These are phyloP conservation scores for Candida nemodendra DNA, from an alignment of 805 yeast genomes.

Conservation along the genomic window DNA sequence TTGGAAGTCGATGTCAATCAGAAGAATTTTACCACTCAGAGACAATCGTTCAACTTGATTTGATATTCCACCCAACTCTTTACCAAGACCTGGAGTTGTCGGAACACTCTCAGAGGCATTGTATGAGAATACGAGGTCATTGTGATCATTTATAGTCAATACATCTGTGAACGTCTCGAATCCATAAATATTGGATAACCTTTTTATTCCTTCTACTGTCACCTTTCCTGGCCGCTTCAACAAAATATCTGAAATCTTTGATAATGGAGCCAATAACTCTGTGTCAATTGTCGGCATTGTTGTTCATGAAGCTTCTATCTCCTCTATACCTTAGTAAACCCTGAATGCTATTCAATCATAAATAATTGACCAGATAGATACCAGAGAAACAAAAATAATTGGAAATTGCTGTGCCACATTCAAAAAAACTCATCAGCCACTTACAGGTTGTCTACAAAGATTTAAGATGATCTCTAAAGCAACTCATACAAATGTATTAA, in stretches of 20 bases:
- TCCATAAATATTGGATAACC: conserved; percentile 36
- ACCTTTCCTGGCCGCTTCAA: conserved; percentile 37
- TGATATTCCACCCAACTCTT: neutral
- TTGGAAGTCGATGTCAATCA: conserved; percentile 38
- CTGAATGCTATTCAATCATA: neutral
- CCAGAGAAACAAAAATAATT: no score
- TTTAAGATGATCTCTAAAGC: no score
- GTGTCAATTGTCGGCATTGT: conserved; percentile 35
- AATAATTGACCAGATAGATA: no score
- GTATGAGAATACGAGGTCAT: conserved; percentile 30
- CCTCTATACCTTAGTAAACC: neutral
- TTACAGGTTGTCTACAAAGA: no score
- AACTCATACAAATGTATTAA: neutral
- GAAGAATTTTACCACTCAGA: conserved; percentile 34
- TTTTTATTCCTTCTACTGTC: conserved; percentile 32
- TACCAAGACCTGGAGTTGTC: conserved; percentile 16
- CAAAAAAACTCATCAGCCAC: no score
- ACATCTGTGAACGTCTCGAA: conserved; percentile 36
- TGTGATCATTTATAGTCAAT: conserved; percentile 36
- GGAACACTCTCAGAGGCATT: conserved; percentile 15
- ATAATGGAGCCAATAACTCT: conserved; percentile 32
- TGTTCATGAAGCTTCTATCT: neutral
- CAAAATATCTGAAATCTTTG: conserved; percentile 33
- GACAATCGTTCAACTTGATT: conserved; percentile 28
- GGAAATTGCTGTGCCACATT: no score